Base-by-base conservation (phyloP, 306 rosid species). In the Medicago ruthenica region DNA sequence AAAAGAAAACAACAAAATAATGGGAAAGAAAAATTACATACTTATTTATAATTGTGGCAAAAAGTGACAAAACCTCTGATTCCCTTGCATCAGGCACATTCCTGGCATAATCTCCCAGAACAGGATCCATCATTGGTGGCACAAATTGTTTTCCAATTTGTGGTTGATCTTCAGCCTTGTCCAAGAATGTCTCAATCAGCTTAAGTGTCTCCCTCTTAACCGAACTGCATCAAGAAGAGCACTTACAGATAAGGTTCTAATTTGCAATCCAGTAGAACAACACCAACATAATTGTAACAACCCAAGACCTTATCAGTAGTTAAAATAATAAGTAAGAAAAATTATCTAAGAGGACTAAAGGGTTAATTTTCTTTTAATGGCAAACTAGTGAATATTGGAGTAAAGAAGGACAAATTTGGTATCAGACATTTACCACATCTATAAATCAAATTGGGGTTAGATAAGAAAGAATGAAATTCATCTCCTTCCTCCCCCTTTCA, bases 51-150 rank as follows among this genome's bases (percentile, higher is more conserved):
- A 94, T 90, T 42, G 98, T 94, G 37, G 98, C 98, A 90, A 94
- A 94, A 71, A 91, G 96, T 39, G 98, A 91, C 70, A 91, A 74
- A 74, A 94, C 98, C 88, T 94, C 98, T 5, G 97, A 89, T 74
- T 91, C 97, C 81, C 97, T 89, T 44, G 97, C 97, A 85, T 94
- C 98, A 59, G 98, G 97, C 74, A 91, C 88, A 86, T 94, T 94
- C 84, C 98, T 87, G 17, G 96, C 91, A 75, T 94, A 94, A 83
- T 94, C 98, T 70, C 92, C 94, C 7, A 94, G 92, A 64, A 94
- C 93, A 11, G 96, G 93, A 87, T 94, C 98, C 90, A 94, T 82
- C 97, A 94, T 94, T 1, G 98, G 97, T 34, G 96, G 96, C 82
- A 94, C 97, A 91, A 94, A 91, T 55, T 94, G 98, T 63, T 91